phyloP scores from a whole-genome alignment of 352 stramenopile species.

The Pythium myriotylum region DNA sequence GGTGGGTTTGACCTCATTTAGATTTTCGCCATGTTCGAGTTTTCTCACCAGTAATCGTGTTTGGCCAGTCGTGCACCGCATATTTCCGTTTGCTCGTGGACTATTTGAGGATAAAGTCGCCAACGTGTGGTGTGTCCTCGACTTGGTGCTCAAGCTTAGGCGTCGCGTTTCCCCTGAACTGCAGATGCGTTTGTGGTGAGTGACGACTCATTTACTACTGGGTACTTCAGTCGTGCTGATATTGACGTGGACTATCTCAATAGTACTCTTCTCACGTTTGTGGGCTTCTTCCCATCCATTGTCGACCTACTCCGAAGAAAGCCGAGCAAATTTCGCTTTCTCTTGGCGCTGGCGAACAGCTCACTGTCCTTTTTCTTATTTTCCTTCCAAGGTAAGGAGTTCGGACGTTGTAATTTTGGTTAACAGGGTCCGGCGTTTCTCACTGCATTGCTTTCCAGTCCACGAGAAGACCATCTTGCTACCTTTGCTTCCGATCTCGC shows the following conservation, averaged over 20 bases:
- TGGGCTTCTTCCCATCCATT: constrained; percentile 87
- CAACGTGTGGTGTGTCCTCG: constrained; percentile 95
- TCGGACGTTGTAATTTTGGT: background rate
- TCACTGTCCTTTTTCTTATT: constrained; percentile 96
- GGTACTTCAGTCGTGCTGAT: no score
- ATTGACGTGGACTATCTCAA: background rate
- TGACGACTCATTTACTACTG: no score
- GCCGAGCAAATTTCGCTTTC: constrained; percentile 68
- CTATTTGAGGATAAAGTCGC: constrained; percentile 99
- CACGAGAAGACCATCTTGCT: constrained; percentile 97
- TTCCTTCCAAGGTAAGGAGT: constrained; percentile 91
- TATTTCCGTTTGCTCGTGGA: constrained; percentile 96
- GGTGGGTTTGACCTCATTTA: no score
- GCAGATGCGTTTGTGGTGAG: constrained; percentile 79
- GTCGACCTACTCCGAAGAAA: constrained; percentile 69
- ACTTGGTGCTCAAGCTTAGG: constrained; percentile 79
- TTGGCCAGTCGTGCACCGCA: constrained; percentile 81
- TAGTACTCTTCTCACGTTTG: constrained; percentile 78
- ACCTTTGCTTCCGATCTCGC: constrained; percentile 89
- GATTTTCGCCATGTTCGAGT: no score
- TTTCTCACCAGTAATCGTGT: no score
- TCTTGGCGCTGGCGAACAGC: constrained; percentile 84
- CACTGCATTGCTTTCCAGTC: constrained; percentile 49
- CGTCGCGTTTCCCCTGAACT: constrained; percentile 43
- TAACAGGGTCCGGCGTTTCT: no score